A percentile compares a stretch with the other conserved stretches of the same genome.
phyloP scores from a whole-genome alignment of 176 grass and related monocot species.

The Coix lacrymajobi region DNA sequence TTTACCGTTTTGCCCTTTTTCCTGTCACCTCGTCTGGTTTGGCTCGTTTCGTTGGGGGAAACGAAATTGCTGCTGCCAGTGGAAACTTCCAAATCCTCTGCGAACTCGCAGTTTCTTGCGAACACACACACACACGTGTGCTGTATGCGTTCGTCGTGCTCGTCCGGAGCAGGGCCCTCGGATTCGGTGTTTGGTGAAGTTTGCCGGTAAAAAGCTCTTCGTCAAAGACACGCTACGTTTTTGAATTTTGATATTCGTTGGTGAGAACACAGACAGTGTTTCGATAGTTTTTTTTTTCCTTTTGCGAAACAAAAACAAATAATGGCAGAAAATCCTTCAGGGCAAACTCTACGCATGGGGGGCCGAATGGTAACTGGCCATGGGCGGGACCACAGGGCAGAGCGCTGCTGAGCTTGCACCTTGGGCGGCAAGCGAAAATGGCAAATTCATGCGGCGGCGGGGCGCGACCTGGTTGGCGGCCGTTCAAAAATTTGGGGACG shows the following conservation, averaged over 20 bases:
- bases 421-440: constrained; percentile 16
- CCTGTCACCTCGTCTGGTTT: background rate
- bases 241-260: background rate
- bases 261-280: background rate
- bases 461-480: background rate
- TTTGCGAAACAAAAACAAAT: background rate
- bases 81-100: background rate
- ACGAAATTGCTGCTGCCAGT: background rate
- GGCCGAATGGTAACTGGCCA: constrained; percentile 3
- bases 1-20: constrained; percentile 17
- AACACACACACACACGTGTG: background rate
- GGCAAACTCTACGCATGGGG: background rate
- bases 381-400: background rate
- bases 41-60: background rate
- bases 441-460: background rate
- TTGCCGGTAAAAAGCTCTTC: background rate
- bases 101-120: background rate
- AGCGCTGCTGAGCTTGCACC: background rate
- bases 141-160: background rate
- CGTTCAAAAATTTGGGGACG: constrained; percentile 8
- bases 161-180: background rate
- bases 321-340: background rate
- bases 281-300: background rate
- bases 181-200: background rate
- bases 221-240: background rate